Conservation (phyloP, 2,329 filamentous ascomycete genomes). For the Ceratocystis variospora region DNA sequence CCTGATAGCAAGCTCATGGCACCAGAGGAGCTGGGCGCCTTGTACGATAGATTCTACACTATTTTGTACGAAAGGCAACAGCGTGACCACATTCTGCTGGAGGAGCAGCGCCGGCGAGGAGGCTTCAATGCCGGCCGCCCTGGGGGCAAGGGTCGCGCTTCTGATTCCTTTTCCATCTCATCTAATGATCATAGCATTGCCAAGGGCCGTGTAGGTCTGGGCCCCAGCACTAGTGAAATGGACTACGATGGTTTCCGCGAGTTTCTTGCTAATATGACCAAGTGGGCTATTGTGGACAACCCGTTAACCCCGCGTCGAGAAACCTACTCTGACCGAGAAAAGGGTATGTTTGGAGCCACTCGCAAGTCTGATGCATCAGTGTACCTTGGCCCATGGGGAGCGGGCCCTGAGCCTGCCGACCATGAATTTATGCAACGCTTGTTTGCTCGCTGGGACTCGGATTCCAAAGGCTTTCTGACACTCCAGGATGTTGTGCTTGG, state of each 20-base stretch:
- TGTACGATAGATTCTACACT: constrained; percentile 91
- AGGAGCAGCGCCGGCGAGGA: constrained; percentile 53
- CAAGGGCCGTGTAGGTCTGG: constrained; percentile 74
- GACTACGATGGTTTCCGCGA: constrained; percentile 94
- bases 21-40: constrained; percentile 68
- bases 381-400: constrained; percentile 38
- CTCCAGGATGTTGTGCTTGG: constrained; percentile 87
- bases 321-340: constrained; percentile 37
- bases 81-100: constrained; percentile 60
- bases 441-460: constrained; percentile 77
- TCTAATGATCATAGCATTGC: constrained; percentile 39
- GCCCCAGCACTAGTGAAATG: constrained; percentile 84
- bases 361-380: constrained; percentile 31
- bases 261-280: constrained; percentile 76
- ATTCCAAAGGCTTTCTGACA: constrained; percentile 61
- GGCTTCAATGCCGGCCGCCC: constrained; percentile 27
- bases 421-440: constrained; percentile 87
- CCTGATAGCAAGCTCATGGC: constrained; percentile 88
- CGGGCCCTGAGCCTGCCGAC: constrained; percentile 58
- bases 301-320: constrained; percentile 45
- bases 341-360: constrained; percentile 47
- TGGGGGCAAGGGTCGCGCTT: constrained; percentile 25
- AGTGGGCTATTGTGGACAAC: constrained; percentile 85
- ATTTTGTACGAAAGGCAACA: constrained; percentile 87
- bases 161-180: constrained; percentile 23